Percentiles rank a stretch among this genome's conserved stretches.
phyloP scores from a whole-genome alignment of 257 asterid species.

The Rehmannia glutinosa region DNA sequence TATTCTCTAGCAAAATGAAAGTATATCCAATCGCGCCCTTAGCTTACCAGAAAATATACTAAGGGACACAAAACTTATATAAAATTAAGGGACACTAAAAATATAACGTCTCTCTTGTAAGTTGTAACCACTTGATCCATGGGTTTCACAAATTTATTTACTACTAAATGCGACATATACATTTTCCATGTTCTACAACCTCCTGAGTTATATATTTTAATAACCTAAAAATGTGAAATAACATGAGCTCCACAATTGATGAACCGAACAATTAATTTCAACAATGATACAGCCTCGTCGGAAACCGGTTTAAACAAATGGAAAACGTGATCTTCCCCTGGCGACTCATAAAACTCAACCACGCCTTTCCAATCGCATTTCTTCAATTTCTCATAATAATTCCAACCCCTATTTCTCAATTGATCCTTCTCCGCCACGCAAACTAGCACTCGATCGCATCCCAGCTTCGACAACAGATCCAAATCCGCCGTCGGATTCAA shows the following conservation, averaged over 20 bases:
- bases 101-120: too few species aligned
- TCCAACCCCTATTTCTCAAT: conserved; percentile 32
- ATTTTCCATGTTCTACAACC: too few species aligned
- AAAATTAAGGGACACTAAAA: too few species aligned
- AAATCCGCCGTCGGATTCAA: conserved; percentile 40
- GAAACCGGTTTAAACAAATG: conserved; percentile 18
- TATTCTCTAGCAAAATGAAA: too few species aligned
- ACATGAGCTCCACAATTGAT: neutral
- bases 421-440: conserved; percentile 45
- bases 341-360: conserved; percentile 34
- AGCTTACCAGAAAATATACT: too few species aligned
- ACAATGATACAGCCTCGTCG: conserved; percentile 22
- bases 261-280: conserved; percentile 32
- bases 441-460: conserved; percentile 37
- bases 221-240: neutral
- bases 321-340: conserved; percentile 42
- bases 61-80: too few species aligned
- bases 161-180: too few species aligned
- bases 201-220: too few species aligned
- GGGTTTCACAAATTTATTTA: too few species aligned
- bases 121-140: too few species aligned
- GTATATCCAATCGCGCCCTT: too few species aligned
- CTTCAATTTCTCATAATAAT: conserved; percentile 29
- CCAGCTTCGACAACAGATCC: conserved; percentile 26
- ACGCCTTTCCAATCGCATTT: conserved; percentile 41